phyloP scores from a whole-genome alignment of 2,329 filamentous ascomycete genomes.

The Trichoderma endophyticum region DNA sequence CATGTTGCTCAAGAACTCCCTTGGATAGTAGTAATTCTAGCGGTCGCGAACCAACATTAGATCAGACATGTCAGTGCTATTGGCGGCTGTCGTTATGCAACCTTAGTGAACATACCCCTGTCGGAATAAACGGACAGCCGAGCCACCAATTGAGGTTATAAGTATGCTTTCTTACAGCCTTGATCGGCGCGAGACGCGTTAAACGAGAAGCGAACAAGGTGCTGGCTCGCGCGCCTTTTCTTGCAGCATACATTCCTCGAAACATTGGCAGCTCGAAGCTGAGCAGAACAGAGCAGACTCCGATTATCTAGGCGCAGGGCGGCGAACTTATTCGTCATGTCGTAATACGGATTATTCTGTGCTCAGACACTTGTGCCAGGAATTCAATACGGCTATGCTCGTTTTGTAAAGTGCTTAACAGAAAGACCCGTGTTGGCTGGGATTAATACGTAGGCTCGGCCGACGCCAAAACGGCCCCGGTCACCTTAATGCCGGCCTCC shows the following conservation, averaged over 20 bases:
- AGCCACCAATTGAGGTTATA: background rate
- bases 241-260: background rate
- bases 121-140: background rate
- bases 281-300: background rate
- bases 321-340: background rate
- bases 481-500: background rate
- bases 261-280: background rate
- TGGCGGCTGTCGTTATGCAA: background rate
- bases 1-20: background rate
- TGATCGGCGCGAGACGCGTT: background rate
- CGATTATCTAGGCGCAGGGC: background rate
- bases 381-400: background rate
- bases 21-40: background rate
- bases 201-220: background rate
- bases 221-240: background rate
- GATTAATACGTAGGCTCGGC: background rate
- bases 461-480: background rate
- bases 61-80: background rate
- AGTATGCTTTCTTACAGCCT: background rate
- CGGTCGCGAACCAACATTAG: background rate
- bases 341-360: background rate
- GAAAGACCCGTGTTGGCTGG: background rate
- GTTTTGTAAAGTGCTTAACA: background rate
- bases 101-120: background rate
- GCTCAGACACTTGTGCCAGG: background rate